Evolutionary conservation across 768 basidiomycete genomes (phyloP), one percentile per base, ranked within the genome.

Genomic region (Naematelia aurantialba): DNA sequence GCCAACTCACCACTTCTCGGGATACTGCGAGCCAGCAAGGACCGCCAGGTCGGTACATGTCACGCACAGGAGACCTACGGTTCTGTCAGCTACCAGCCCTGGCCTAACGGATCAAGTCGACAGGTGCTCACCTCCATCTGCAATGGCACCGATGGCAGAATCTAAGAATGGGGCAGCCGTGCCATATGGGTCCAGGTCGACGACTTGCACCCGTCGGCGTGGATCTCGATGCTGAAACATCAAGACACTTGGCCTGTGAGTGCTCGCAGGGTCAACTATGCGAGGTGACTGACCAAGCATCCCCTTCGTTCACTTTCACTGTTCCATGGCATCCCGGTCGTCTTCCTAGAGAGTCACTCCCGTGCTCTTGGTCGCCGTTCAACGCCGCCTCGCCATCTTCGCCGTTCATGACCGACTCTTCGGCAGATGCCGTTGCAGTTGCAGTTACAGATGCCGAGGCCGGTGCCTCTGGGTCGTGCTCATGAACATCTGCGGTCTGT

Each of bases 121-220:
- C 11, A 51, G 46, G 24, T 60, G 53, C 82, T 66, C 60, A 87
- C 93, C 94, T 74, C 89, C 92, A 65, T 93, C 92, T 29, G 85
- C 83, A 8, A 96, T 81, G 58, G 85, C 85, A 68, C 97, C 92
- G 14, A 99, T 86, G 0, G 94, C 92, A 21, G 87, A 87, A 67
- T 99, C 96, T 25, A 99, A 87, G 74, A 99, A 99, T 1, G 94
- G 96, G 3, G 91, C 88, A 0, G 96, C 96, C 8, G 91, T 94
- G 0, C 96, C 96, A 69, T 98, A 99, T 0, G 96, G 96, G 74
- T 99, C 96, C 25, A 99, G 83, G 75, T 99, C 96, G n/a, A 99
- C 86, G 26, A 89, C 89, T 63, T 98, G 93, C 19, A 97, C 92
- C 1, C 87, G 84, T 11, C 81, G 78, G 47, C 81, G 82, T 52